Conservation (phyloP, 2,329 filamentous ascomycete species). For the Xylariaceae sp. region DNA sequence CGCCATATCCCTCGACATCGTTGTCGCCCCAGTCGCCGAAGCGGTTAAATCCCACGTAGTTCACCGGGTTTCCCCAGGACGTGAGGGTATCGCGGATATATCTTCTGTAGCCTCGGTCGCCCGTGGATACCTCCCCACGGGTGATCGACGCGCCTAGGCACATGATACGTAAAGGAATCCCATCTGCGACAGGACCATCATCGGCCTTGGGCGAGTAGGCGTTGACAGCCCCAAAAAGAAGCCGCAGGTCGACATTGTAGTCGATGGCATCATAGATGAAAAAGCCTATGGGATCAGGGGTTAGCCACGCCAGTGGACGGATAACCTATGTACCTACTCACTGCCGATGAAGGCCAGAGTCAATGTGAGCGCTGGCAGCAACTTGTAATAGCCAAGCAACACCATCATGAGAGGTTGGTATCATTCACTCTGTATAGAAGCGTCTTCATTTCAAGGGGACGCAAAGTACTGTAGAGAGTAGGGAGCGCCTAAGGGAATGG, state of each 20-base stretch:
- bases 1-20: constrained; percentile 27
- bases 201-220: constrained; percentile 2
- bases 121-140: constrained; percentile 25
- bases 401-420: constrained; percentile 3
- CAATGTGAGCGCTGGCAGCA: constrained; percentile 2
- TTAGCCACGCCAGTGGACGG: background rate
- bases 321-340: background rate
- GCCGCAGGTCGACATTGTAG: constrained; percentile 19
- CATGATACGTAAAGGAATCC: constrained; percentile 27
- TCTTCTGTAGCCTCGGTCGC: constrained; percentile 27
- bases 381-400: background rate
- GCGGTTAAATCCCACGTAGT: constrained; percentile 29
- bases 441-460: background rate
- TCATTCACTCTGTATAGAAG: background rate
- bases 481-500: too few relatives aligned
- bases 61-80: constrained; percentile 25
- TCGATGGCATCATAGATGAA: constrained; percentile 19
- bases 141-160: constrained; percentile 25
- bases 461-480: background rate
- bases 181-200: constrained; percentile 16
- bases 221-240: background rate
- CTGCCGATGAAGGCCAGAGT: constrained; percentile 8
- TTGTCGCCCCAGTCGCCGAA: constrained; percentile 29
- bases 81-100: constrained; percentile 27
- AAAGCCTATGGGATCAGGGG: constrained; percentile 10